phyloP scores from a whole-genome alignment of 2,329 filamentous ascomycete species.

The Curvularia lunata region DNA sequence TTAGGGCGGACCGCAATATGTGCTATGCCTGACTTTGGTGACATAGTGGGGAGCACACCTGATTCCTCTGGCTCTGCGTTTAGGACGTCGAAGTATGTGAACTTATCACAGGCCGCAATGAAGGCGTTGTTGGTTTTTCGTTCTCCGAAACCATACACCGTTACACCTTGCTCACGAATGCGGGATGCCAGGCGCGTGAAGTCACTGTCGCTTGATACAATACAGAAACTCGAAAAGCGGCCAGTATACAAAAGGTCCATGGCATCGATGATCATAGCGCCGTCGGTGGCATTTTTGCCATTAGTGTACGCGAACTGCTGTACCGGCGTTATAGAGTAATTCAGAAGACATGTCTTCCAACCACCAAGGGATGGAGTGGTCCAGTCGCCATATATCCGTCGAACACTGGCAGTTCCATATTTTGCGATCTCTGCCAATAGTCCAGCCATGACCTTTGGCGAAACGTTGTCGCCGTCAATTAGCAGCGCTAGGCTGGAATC shows the following conservation, averaged over 20 bases:
- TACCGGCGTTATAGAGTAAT: constrained; percentile 17
- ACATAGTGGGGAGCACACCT: not conserved
- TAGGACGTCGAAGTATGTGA: constrained; percentile 37
- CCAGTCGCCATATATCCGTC: constrained; percentile 43
- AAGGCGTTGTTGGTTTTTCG: constrained; percentile 36
- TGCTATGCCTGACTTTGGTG: not conserved
- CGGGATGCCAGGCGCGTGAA: constrained; percentile 45
- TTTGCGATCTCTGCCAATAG: constrained; percentile 42
- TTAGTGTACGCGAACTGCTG: constrained; percentile 20
- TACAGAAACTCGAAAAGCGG: constrained; percentile 43
- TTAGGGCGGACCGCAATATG: not conserved
- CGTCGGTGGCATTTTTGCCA: constrained; percentile 41
- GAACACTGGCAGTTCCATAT: constrained; percentile 40
- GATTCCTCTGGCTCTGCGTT: constrained; percentile 19
- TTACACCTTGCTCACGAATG: constrained; percentile 45
- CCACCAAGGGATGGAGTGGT: constrained; percentile 27
- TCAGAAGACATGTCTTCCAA: constrained; percentile 32
- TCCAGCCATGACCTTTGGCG: constrained; percentile 29
- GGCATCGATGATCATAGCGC: constrained; percentile 47
- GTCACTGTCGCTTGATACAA: constrained; percentile 48
- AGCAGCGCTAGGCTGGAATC: constrained; percentile 26
- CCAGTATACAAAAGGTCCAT: constrained; percentile 47
- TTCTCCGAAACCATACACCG: constrained; percentile 46
- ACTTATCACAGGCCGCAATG: constrained; percentile 38
- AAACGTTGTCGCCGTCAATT: constrained; percentile 38